Conservation (phyloP, 2,329 filamentous ascomycete species). For the Blastomyces emzantsi region DNA sequence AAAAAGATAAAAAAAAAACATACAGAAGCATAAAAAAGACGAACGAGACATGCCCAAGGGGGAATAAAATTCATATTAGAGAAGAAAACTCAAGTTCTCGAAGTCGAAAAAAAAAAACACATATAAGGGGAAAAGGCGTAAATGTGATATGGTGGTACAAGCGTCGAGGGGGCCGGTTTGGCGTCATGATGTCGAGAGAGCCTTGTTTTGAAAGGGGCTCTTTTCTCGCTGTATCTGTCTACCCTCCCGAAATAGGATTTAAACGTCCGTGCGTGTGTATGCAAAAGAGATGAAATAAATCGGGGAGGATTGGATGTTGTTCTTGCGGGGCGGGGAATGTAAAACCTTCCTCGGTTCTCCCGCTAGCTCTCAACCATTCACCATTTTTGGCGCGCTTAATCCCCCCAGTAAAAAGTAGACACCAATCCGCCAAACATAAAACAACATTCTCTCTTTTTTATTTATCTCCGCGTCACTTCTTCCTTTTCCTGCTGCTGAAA, state of each 20-base stretch:
- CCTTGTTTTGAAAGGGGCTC: neutral
- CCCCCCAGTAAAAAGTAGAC: neutral
- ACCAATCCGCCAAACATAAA: neutral
- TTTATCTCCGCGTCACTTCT: neutral
- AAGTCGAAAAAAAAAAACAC: too few species aligned
- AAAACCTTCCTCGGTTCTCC: neutral
- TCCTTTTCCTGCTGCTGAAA: neutral
- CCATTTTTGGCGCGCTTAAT: neutral
- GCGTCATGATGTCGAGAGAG: neutral
- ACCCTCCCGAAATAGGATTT: neutral
- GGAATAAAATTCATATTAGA: conserved; percentile 5
- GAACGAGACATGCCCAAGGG: neutral
- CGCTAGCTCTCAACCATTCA: neutral
- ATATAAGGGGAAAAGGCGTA: neutral
- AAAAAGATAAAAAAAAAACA: neutral
- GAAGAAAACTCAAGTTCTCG: neutral
- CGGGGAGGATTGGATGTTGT: neutral
- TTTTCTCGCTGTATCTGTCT: neutral
- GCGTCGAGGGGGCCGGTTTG: neutral
- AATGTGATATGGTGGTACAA: conserved; percentile 3
- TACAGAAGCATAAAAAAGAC: neutral
- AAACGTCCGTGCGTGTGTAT: neutral
- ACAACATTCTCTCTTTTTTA: neutral
- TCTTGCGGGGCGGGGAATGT: neutral
- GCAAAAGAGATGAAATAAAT: neutral